A percentile compares a stretch with the other conserved stretches of the same genome.
These are phyloP conservation scores for Rhynchospora tenuis DNA, from an alignment of 176 grass and related monocot species.

Conservation along the genomic window DNA sequence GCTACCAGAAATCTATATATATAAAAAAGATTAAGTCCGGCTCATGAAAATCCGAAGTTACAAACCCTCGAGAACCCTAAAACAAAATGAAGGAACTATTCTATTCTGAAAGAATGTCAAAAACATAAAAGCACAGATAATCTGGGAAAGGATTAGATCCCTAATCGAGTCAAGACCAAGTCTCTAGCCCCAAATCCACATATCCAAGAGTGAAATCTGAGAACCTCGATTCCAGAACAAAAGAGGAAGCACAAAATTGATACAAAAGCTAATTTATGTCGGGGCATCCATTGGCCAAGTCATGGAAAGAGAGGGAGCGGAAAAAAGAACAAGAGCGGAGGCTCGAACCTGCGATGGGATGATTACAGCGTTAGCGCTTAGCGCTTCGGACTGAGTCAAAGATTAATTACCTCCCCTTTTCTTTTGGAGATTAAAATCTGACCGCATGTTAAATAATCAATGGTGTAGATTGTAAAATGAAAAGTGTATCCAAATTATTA, in stretches of 20 bases:
- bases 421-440: no score
- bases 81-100: background rate
- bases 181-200: constrained; percentile 5
- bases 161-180: constrained; percentile 22
- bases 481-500: no score
- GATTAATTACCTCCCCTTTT: no score
- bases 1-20: background rate
- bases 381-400: no score
- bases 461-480: no score
- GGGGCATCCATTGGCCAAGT: background rate
- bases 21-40: background rate
- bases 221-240: constrained; percentile 13
- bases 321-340: no score
- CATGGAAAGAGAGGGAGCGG: constrained; percentile 1
- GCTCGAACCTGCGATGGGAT: no score
- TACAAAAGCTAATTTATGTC: background rate
- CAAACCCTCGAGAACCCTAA: constrained; percentile 32
- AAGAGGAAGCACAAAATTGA: background rate
- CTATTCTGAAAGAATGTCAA: background rate
- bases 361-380: no score
- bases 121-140: background rate
- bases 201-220: constrained; percentile 21
- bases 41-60: background rate
- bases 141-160: constrained; percentile 12
- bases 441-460: no score